These are phyloP conservation scores for Vanderwaltozyma yarrowii DNA, from an alignment of 805 yeast genomes.

Conservation along the genomic window DNA sequence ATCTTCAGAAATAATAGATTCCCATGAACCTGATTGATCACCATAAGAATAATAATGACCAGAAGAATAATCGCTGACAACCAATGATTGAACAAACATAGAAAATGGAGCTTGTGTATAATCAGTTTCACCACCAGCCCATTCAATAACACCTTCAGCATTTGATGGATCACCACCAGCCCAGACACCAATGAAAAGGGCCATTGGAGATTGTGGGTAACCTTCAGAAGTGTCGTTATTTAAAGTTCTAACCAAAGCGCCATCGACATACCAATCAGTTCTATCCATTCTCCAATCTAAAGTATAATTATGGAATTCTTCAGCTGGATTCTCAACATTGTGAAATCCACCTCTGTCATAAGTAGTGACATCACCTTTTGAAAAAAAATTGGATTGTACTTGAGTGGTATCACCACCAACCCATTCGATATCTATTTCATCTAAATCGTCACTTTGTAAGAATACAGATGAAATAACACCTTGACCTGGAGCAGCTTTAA, in stretches of 20 bases:
- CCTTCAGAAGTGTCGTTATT: constrained; percentile 47
- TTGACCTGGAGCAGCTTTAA: constrained; percentile 64
- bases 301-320: constrained; percentile 63
- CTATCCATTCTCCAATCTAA: constrained; percentile 70
- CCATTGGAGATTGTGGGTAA: constrained; percentile 90
- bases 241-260: constrained; percentile 55
- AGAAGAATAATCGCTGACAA: constrained; percentile 60
- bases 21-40: constrained; percentile 48
- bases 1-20: constrained; percentile 44
- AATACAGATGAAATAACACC: constrained; percentile 79
- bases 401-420: constrained; percentile 69
- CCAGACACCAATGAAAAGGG: constrained; percentile 59
- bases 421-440: constrained; percentile 86
- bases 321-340: constrained; percentile 42
- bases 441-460: constrained; percentile 74
- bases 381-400: constrained; percentile 70
- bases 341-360: constrained; percentile 77
- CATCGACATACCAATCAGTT: constrained; percentile 67
- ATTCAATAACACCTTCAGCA: constrained; percentile 57
- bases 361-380: constrained; percentile 68
- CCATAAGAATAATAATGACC: constrained; percentile 49
- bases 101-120: constrained; percentile 56
- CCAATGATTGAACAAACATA: constrained; percentile 49
- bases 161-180: constrained; percentile 71
- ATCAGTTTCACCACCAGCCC: constrained; percentile 76